phyloP scores from a whole-genome alignment of 495 filamentous ascomycete genomes.

The Mycothermus thermophilus region DNA sequence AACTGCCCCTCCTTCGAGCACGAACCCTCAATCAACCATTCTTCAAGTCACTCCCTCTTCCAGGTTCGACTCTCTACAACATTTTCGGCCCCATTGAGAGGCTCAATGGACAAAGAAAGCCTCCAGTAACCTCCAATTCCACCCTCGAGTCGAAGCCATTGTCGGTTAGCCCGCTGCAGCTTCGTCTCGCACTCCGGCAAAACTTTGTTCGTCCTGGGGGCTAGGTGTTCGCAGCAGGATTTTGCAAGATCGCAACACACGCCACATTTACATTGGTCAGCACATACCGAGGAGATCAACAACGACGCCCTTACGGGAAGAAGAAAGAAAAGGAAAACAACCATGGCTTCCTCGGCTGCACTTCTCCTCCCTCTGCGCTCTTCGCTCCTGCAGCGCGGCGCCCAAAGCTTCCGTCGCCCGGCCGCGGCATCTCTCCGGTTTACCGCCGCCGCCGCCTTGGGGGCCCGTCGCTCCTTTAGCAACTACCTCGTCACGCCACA shows the following conservation, averaged over 20 bases:
- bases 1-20: no score
- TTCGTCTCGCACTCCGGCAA: neutral
- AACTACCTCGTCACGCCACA: slow-evolving; percentile 75
- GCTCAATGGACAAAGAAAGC: slow-evolving; percentile 4
- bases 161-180: neutral
- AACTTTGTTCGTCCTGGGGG: neutral
- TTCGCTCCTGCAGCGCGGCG: slow-evolving; percentile 17
- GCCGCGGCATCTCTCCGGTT: slow-evolving; percentile 7
- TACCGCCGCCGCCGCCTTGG: neutral
- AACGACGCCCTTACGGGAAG: no score
- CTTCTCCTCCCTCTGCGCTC: slow-evolving; percentile 25
- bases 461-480: slow-evolving; percentile 39
- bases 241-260: neutral
- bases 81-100: no score
- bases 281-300: no score
- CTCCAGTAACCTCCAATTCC: neutral
- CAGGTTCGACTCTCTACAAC: no score
- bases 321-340: neutral
- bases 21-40: no score
- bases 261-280: no score
- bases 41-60: no score
- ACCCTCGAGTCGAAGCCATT: neutral
- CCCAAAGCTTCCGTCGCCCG: slow-evolving; percentile 10
- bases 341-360: slow-evolving; percentile 26
- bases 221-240: neutral